Conservation (phyloP, 148 eudicot genomes). For the Amaranthus cruentus region DNA sequence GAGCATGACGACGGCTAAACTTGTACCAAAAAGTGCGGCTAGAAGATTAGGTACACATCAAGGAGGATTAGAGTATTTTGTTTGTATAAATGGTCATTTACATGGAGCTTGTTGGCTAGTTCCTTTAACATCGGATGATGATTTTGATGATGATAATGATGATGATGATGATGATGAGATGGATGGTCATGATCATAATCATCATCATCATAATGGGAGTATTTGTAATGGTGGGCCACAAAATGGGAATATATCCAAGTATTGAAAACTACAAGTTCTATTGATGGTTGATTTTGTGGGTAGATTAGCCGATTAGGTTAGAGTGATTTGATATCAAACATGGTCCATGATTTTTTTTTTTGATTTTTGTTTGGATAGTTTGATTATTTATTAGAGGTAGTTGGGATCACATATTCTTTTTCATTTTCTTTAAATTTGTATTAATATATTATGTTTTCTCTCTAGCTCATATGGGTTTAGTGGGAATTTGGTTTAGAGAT, state of each 20-base stretch:
- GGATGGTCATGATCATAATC: too few species aligned
- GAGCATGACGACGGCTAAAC: conserved; percentile 70
- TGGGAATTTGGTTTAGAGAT: too few species aligned
- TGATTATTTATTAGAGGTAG: too few species aligned
- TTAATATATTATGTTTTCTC: too few species aligned
- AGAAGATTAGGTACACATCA: conserved; percentile 58
- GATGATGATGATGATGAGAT: conserved; percentile 11
- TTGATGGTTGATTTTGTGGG: not conserved
- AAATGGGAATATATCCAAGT: not conserved
- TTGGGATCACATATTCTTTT: too few species aligned
- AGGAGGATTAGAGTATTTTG: conserved; percentile 61
- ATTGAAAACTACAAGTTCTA: not conserved
- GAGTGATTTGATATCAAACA: too few species aligned
- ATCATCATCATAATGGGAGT: not conserved
- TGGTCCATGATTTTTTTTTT: too few species aligned
- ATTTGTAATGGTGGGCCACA: not conserved
- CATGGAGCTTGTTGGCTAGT: conserved; percentile 72
- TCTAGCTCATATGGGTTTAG: too few species aligned
- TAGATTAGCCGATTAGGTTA: too few species aligned
- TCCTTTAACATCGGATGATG: conserved; percentile 59
- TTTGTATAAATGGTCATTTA: conserved; percentile 79
- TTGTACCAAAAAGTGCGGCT: conserved; percentile 64
- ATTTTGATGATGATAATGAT: not conserved
- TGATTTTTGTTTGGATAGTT: too few species aligned
- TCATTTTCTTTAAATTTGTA: too few species aligned